Evolutionary conservation across 2,329 filamentous ascomycete species (phyloP), one percentile per base, ranked within the genome.

Genomic region (Parafenestella ontariensis): DNA sequence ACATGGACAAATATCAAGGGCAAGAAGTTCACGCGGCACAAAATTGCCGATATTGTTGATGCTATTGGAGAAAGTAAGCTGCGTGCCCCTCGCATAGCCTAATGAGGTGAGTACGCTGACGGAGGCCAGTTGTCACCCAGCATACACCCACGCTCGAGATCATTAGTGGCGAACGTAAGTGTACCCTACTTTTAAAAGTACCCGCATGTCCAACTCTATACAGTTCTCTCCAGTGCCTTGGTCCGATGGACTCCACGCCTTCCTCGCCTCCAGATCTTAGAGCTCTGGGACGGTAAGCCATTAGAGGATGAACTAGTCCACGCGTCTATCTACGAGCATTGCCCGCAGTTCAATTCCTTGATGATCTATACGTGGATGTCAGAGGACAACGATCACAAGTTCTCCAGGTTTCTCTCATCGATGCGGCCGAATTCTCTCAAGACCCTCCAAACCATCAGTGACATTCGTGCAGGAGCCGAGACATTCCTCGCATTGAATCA

Each of bases 281-380:
- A 84, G 15, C 75, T 91, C 1, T 86, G 81, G 70, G 84, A 88
- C 58, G 88, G 87, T 3, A 81, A 80, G 34, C 81, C 84, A 9
- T 78, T 92, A 1, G 82, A 80, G 36, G 77, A 83, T 46, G 80
- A 83, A 50, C 79, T 82, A 1, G 82, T 81, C 0, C 74, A 83
- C 28, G 74, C 76, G 11, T 80, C 84, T 3, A 83, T 91, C 43
- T 77, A 80, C 21, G 69, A 80, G 21, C 77, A 83, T 61, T 91
- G 88, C 61, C 85, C 85, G 1, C 76, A 82, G 8, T 88, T 92
- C 62, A 80, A 80, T 39, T 81, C 83, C 34, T 72, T 92, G 20
- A 83, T 80, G 23, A 85, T 89, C 50, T 87, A 82, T 57, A 78
- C 71, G 37, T 84, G 81, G 81, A 76, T 65, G 46, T 75, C 76